Base-by-base conservation (phyloP, 192 early-diverging fungal genomes). In the Thamnidium elegans region DNA sequence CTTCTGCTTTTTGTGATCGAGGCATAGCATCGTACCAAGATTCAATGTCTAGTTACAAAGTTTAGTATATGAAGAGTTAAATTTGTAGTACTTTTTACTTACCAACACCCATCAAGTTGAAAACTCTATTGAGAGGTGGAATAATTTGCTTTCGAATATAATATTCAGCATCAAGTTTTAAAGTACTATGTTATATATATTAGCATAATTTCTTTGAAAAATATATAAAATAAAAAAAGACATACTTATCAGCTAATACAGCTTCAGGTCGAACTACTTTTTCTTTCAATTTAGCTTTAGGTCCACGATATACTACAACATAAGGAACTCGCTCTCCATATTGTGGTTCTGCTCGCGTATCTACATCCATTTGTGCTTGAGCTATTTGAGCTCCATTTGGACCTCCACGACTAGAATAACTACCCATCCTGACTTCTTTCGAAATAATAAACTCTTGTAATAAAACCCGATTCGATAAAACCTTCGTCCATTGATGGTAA, bases 241-340 rank as follows among this genome's bases (percentile, higher is more conserved):
- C 63, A 15, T 87, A 80, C 61, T 85, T 86, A 50, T 83, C 77
- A 21, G 65, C 23, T 15, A 89, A 71, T n/a, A 92, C 65, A 8
- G 83, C 81, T 14, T 86, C 75, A 1, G 94, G 93, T 7, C 76
- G 60, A 13, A 94, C 81, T 8, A 89, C 86, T 19, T 86, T 85
- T 63, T 95, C 93, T 10, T 81, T 84, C 10, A 95, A 71, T 34
- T 89, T 80, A 7, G 80, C 77, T 10, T 82, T 77, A 0, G 84
- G 83, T n/a, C 86, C 86, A 17, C 83, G 78, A 61, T 89, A 72
- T 0, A 90, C 85, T 2, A 98, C 90, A 1, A 97, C 83, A 62
- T 90, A 97, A 1, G 96, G 94, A 19, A 97, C 89, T 10, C 96
- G 82, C 67, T 97, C 93, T 3, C 90, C 91, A 65, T 92, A 85